Conservation (phyloP, 2,329 filamentous ascomycete genomes). For the Tolypocladium ophioglossoides region DNA sequence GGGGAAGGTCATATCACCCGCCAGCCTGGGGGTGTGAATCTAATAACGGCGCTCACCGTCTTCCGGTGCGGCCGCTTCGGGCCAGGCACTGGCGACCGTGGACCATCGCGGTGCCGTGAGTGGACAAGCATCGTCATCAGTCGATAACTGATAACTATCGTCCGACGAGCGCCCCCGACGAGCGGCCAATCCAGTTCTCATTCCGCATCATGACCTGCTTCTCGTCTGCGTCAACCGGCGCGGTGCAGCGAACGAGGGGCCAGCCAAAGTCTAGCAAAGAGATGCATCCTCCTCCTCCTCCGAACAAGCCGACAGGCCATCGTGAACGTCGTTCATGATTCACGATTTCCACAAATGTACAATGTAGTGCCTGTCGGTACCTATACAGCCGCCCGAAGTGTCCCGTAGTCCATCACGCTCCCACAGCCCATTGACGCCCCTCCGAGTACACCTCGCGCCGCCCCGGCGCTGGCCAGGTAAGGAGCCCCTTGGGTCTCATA, state of each 20-base stretch:
- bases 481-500: neutral
- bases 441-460: neutral
- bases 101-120: slow-evolving; percentile 13
- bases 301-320: neutral
- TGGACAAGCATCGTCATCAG: slow-evolving; percentile 5
- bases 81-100: slow-evolving; percentile 17
- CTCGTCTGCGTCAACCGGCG: no score
- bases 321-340: neutral
- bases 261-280: neutral
- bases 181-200: neutral
- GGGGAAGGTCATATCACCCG: neutral
- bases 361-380: neutral
- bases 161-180: no score
- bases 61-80: slow-evolving; percentile 1
- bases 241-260: neutral
- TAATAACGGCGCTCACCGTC: neutral
- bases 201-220: neutral
- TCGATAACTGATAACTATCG: neutral
- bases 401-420: neutral
- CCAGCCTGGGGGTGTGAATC: neutral
- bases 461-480: slow-evolving; percentile 1
- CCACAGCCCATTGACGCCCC: neutral
- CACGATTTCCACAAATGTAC: neutral
- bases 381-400: neutral
- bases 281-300: neutral